A percentile compares a stretch with the other conserved stretches of the same genome.
Evolutionary conservation across 768 basidiomycete genomes (phyloP).

Genomic region (Strobilomyces confusus): DNA sequence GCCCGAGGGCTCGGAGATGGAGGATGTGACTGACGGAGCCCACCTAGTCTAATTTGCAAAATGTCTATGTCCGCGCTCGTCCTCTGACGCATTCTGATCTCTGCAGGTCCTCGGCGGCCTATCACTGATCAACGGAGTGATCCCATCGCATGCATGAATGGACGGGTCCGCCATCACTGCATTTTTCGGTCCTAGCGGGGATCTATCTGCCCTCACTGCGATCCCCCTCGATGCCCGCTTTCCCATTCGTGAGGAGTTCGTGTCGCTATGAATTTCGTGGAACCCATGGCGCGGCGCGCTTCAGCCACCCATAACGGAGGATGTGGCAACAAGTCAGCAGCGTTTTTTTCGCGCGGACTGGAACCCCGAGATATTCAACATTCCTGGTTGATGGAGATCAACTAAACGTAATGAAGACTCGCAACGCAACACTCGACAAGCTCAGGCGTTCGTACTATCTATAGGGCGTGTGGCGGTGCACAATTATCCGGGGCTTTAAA

Average conservation of each 20-base stretch:
- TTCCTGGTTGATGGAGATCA: too few relatives aligned
- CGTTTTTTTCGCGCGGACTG: too few relatives aligned
- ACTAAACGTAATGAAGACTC: too few relatives aligned
- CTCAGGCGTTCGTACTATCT: background rate
- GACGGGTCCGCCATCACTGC: background rate
- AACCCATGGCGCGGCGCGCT: slow-evolving; percentile 11
- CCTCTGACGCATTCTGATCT: background rate
- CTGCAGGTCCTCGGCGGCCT: slow-evolving; percentile 5
- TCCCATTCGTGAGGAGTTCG: slow-evolving; percentile 1
- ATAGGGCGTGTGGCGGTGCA: slow-evolving; percentile 31
- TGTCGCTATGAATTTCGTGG: slow-evolving; percentile 11
- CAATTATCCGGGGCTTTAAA: slow-evolving; percentile 9
- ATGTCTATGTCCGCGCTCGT: background rate
- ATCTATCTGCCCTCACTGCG: background rate
- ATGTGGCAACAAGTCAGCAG: too few relatives aligned
- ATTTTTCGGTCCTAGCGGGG: slow-evolving; percentile 6
- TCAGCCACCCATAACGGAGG: too few relatives aligned
- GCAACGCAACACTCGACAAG: too few relatives aligned
- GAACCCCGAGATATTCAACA: too few relatives aligned
- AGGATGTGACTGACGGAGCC: background rate
- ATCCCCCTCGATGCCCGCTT: background rate
- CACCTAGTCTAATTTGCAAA: slow-evolving; percentile 5
- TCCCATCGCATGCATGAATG: slow-evolving; percentile 1
- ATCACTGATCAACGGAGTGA: slow-evolving; percentile 7
- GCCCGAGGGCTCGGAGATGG: slow-evolving; percentile 1